These are phyloP conservation scores for Phytophthora sansomeana DNA, from an alignment of 352 stramenopile genomes.

Conservation along the genomic window DNA sequence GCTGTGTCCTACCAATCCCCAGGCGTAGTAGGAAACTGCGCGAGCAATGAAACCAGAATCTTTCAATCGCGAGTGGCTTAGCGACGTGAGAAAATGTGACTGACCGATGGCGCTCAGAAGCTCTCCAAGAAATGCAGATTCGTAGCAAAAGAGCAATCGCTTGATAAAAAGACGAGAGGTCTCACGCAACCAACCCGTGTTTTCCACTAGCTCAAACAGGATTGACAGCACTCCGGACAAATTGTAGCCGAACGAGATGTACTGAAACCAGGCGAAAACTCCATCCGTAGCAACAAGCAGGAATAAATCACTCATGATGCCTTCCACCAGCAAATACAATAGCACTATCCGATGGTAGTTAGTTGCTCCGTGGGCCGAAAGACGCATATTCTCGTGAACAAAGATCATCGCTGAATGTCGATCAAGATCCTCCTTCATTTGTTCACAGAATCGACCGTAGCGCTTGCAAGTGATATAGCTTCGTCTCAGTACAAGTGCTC, in stretches of 20 bases:
- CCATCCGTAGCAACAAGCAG: slow-evolving; percentile 25
- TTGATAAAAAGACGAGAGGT: slow-evolving; percentile 1
- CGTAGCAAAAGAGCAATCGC: slow-evolving; percentile 23
- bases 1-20: slow-evolving; percentile 9
- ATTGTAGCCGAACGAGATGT: slow-evolving; percentile 33
- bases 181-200: slow-evolving; percentile 3
- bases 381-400: slow-evolving; percentile 12
- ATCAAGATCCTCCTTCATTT: background rate
- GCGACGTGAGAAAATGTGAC: slow-evolving; percentile 6
- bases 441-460: slow-evolving; percentile 10
- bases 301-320: slow-evolving; percentile 33
- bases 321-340: slow-evolving; percentile 28
- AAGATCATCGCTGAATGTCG: slow-evolving; percentile 8
- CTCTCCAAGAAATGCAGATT: slow-evolving; percentile 25
- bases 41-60: background rate
- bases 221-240: slow-evolving; percentile 28
- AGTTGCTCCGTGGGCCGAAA: slow-evolving; percentile 12
- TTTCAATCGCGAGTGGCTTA: slow-evolving; percentile 6
- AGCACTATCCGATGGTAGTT: slow-evolving; percentile 24
- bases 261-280: slow-evolving; percentile 20
- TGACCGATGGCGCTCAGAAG: slow-evolving; percentile 7
- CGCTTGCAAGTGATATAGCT: slow-evolving; percentile 6
- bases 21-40: slow-evolving; percentile 17
- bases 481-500: slow-evolving; percentile 6
- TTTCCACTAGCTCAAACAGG: slow-evolving; percentile 32